phyloP scores from a whole-genome alignment of 148 eudicot species.

The Drosera capensis region DNA sequence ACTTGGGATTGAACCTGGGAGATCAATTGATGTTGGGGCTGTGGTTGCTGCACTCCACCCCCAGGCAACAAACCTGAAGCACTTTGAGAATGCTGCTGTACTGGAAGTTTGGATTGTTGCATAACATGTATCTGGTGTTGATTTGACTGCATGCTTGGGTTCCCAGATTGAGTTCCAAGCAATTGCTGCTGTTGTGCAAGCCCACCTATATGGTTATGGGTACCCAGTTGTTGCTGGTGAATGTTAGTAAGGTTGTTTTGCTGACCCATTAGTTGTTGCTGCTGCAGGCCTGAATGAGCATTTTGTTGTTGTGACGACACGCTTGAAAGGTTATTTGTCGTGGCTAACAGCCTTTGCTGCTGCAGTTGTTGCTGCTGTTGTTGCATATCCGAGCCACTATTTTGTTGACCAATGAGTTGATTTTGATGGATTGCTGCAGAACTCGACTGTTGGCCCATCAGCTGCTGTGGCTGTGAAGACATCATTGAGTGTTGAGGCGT shows the following conservation, averaged over 20 bases:
- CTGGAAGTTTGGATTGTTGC: slow-evolving; percentile 49
- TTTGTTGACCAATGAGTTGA: slow-evolving; percentile 54
- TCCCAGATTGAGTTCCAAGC: slow-evolving; percentile 56
- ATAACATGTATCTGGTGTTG: slow-evolving; percentile 53
- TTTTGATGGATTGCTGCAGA: slow-evolving; percentile 39
- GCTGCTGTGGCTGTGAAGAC: slow-evolving; percentile 32
- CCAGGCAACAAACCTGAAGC: slow-evolving; percentile 33
- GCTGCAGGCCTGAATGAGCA: slow-evolving; percentile 42
- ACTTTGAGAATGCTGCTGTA: slow-evolving; percentile 55
- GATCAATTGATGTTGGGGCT: slow-evolving; percentile 60
- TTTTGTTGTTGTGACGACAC: slow-evolving; percentile 50
- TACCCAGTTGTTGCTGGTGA: slow-evolving; percentile 61
- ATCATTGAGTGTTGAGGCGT: slow-evolving; percentile 37
- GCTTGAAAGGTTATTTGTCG: slow-evolving; percentile 46
- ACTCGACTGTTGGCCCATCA: slow-evolving; percentile 43
- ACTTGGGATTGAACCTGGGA: slow-evolving; percentile 76
- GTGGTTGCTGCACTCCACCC: slow-evolving; percentile 44
- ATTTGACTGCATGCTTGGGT: slow-evolving; percentile 40
- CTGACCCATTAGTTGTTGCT: slow-evolving; percentile 31
- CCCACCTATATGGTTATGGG: slow-evolving; percentile 38
- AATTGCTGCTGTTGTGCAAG: slow-evolving; percentile 49
- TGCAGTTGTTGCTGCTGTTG: slow-evolving; percentile 8
- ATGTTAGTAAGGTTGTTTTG: slow-evolving; percentile 37
- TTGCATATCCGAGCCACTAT: slow-evolving; percentile 51
- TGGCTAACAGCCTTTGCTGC: slow-evolving; percentile 43